Percentiles rank a stretch among this genome's conserved stretches.
These are phyloP conservation scores for Oryza australiensis DNA, from an alignment of 176 grass and related monocot genomes.

Conservation along the genomic window DNA sequence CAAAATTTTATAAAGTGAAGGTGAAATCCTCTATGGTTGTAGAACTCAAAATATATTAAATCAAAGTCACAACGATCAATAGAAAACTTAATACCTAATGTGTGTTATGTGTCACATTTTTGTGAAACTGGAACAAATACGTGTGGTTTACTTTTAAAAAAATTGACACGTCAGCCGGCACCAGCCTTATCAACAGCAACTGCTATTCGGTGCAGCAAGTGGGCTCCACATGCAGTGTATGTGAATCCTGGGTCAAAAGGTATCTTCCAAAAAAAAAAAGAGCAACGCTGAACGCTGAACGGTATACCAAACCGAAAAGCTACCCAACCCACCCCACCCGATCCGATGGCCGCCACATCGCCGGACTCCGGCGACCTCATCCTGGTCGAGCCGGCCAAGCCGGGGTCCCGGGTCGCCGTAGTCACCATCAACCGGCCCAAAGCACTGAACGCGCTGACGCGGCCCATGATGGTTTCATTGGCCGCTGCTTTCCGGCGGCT, in stretches of 20 bases:
- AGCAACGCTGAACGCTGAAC: too few species aligned
- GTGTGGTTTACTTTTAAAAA: too few species aligned
- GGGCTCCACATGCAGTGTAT: neutral
- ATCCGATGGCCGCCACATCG: conserved; percentile 30
- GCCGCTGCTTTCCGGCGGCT: conserved; percentile 62
- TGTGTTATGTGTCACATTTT: too few species aligned
- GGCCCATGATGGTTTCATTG: conserved; percentile 72
- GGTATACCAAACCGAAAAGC: conserved; percentile 34
- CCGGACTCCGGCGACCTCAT: conserved; percentile 65
- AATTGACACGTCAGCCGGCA: too few species aligned
- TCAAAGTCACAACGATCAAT: too few species aligned
- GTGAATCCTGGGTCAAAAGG: neutral
- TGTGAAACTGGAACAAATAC: too few species aligned
- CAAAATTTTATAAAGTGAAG: too few species aligned
- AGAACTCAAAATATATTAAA: too few species aligned
- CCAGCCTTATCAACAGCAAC: neutral
- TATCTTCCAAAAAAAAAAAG: neutral
- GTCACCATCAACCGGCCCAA: conserved; percentile 88
- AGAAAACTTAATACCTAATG: too few species aligned
- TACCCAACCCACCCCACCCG: neutral
- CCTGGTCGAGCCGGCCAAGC: conserved; percentile 43
- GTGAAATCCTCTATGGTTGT: too few species aligned
- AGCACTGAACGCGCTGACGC: conserved; percentile 91
- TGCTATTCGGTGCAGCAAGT: neutral
- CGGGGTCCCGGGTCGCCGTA: conserved; percentile 59